These are phyloP conservation scores for Aspergillus udagawae DNA, from an alignment of 2,329 filamentous ascomycete genomes.

Conservation along the genomic window DNA sequence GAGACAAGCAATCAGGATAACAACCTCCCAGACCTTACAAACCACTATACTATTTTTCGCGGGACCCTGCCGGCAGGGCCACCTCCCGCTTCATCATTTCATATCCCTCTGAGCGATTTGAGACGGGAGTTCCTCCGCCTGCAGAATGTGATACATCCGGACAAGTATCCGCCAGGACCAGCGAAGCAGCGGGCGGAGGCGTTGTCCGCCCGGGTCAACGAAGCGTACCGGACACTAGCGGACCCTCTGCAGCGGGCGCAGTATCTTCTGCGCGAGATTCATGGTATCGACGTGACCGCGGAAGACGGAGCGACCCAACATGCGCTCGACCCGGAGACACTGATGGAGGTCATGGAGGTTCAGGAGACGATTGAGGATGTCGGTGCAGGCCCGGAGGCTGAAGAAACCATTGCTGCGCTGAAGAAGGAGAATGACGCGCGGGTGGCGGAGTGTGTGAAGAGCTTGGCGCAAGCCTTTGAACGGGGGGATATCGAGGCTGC, in stretches of 20 bases:
- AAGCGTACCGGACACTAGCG: constrained; percentile 80
- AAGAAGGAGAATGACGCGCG: constrained; percentile 64
- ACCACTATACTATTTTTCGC: constrained; percentile 88
- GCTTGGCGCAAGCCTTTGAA: constrained; percentile 62
- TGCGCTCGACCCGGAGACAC: constrained; percentile 64
- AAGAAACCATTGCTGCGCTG: constrained; percentile 63
- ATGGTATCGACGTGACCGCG: constrained; percentile 68
- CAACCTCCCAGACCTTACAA: constrained; percentile 41
- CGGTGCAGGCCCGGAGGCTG: constrained; percentile 42
- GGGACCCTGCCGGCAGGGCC: constrained; percentile 70
- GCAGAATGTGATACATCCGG: constrained; percentile 55
- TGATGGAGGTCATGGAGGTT: constrained; percentile 84
- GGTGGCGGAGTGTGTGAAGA: constrained; percentile 59
- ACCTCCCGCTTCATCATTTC: constrained; percentile 72
- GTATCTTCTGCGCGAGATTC: constrained; percentile 66
- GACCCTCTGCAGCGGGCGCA: constrained; percentile 80
- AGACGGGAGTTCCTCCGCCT: constrained; percentile 82
- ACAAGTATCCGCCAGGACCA: constrained; percentile 45
- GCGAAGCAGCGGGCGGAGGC: constrained; percentile 65
- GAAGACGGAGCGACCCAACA: constrained; percentile 71
- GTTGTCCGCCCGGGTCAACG: constrained; percentile 79
- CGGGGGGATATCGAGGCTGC: constrained; percentile 63
- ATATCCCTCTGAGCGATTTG: constrained; percentile 64
- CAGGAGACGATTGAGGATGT: constrained; percentile 70
- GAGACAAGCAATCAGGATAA: constrained; percentile 4